Conservation (phyloP, 2,329 filamentous ascomycete genomes). For the Monosporascus sp. region DNA sequence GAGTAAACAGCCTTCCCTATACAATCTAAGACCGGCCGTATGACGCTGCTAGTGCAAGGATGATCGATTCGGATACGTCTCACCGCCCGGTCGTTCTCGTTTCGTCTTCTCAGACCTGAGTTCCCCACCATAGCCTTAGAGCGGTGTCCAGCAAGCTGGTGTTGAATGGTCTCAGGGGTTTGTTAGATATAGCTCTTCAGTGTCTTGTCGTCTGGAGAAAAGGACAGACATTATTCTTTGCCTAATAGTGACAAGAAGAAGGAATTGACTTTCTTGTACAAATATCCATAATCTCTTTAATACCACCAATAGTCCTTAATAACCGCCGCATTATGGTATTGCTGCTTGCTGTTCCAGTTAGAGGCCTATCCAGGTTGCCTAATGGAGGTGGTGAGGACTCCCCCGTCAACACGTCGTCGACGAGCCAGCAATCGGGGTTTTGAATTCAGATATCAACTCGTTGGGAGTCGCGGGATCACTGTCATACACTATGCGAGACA, state of each 20-base stretch:
- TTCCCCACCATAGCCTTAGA: conserved; percentile 19
- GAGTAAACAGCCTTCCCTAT: conserved; percentile 38
- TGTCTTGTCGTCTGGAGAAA: conserved; percentile 18
- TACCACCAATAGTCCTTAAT: not conserved
- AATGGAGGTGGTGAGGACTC: too few relatives aligned
- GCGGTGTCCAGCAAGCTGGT: conserved; percentile 18
- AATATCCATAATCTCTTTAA: conserved; percentile 5
- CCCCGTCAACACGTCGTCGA: too few relatives aligned
- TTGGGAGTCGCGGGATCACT: too few relatives aligned
- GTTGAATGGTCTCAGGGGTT: conserved; percentile 19
- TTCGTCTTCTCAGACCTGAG: conserved; percentile 17
- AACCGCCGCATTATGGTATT: not conserved
- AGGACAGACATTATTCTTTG: conserved; percentile 20
- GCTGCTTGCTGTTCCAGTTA: too few relatives aligned
- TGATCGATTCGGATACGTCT: conserved; percentile 9
- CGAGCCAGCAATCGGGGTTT: too few relatives aligned
- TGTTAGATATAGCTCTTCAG: conserved; percentile 28
- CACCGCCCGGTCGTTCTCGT: conserved; percentile 13
- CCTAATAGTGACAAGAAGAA: conserved; percentile 27
- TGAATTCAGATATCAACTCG: too few relatives aligned
- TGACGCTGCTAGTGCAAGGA: conserved; percentile 9
- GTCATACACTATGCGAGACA: too few relatives aligned
- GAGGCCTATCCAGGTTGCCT: too few relatives aligned
- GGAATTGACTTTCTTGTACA: conserved; percentile 27
- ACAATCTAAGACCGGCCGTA: conserved; percentile 12